A percentile compares a stretch with the other conserved stretches of the same genome.
These are phyloP conservation scores for Fusarium sp. DNA, from an alignment of 2,329 filamentous ascomycete species.

Conservation along the genomic window DNA sequence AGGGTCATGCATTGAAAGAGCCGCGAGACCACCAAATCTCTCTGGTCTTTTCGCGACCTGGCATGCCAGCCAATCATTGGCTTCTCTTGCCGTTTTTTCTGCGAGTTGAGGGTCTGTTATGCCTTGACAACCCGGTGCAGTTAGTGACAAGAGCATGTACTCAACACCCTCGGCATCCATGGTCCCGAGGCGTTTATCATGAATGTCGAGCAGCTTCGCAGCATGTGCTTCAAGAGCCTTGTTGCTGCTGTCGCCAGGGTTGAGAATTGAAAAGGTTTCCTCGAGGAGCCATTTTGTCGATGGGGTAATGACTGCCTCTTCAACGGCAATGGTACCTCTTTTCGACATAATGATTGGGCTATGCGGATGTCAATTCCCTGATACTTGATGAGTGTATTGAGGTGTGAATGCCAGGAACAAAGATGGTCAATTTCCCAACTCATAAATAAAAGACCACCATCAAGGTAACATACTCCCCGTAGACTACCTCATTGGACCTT, in stretches of 20 bases:
- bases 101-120: background rate
- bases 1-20: conserved; percentile 14
- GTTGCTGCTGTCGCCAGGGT: background rate
- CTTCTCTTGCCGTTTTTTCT: background rate
- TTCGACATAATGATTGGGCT: background rate
- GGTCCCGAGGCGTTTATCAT: background rate
- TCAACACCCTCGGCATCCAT: conserved; percentile 18
- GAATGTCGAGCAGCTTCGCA: conserved; percentile 1
- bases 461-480: background rate
- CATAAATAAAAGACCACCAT: background rate
- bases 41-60: background rate
- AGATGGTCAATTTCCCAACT: too few relatives aligned
- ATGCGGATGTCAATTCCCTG: too few relatives aligned
- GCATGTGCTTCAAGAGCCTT: background rate
- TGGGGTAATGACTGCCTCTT: rapidly evolving
- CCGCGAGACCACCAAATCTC: background rate
- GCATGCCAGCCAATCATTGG: conserved; percentile 1
- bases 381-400: too few relatives aligned
- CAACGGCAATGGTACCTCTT: background rate
- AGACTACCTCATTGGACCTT: background rate
- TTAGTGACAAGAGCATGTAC: conserved; percentile 20
- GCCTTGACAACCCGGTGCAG: conserved; percentile 11
- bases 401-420: too few relatives aligned
- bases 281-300: background rate
- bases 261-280: background rate